These are phyloP conservation scores for Petunia secreta DNA, from an alignment of 257 asterid genomes.

Conservation along the genomic window DNA sequence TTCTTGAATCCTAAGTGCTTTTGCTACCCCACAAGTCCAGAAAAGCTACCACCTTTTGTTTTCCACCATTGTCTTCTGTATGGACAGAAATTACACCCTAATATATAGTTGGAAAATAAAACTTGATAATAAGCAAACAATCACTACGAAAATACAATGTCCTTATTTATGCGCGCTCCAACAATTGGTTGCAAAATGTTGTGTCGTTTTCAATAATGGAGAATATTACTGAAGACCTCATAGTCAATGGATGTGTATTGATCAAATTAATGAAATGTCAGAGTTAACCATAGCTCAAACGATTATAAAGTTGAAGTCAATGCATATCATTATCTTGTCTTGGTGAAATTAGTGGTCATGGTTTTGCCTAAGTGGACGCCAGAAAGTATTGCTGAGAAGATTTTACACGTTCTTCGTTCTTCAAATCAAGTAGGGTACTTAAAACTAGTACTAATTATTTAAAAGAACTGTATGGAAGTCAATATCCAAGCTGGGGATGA, in stretches of 20 bases:
- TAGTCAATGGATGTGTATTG: not conserved
- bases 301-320: not conserved
- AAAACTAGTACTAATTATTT: not conserved
- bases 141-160: not conserved
- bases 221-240: not conserved
- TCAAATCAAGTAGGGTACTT: not conserved
- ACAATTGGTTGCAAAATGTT: not conserved
- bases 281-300: not conserved
- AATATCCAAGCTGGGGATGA: not conserved
- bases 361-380: not conserved
- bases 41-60: conserved; percentile 18
- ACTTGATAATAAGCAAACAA: not conserved
- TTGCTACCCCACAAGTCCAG: conserved; percentile 22
- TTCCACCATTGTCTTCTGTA: conserved; percentile 29
- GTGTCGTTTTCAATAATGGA: not conserved
- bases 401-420: not conserved
- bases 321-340: conserved; percentile 6
- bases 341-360: not conserved
- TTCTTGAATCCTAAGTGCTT: conserved; percentile 19
- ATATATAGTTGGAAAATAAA: not conserved
- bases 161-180: not conserved
- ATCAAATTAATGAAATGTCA: not conserved
- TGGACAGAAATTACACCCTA: not conserved
- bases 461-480: not conserved
- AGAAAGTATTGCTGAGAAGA: not conserved